A percentile compares a stretch with the other conserved stretches of the same genome.
Evolutionary conservation across 306 rosid genomes (phyloP).

Genomic region (Quercus mongolica): DNA sequence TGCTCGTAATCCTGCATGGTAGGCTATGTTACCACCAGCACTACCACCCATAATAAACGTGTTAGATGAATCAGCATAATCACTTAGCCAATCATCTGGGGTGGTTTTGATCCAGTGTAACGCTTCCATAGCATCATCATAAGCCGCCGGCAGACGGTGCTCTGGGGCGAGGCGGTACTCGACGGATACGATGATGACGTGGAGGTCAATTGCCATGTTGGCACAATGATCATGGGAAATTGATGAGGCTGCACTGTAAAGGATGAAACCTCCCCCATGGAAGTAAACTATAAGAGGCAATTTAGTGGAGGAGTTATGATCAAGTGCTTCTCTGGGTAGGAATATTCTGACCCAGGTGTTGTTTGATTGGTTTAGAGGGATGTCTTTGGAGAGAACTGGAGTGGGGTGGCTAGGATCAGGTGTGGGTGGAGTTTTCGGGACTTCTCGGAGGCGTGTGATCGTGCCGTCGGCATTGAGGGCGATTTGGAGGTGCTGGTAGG

Average conservation of each 20-base stretch:
- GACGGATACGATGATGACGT: constrained; percentile 35
- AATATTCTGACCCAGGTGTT: constrained; percentile 35
- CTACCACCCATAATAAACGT: constrained; percentile 51
- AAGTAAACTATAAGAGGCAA: constrained; percentile 43
- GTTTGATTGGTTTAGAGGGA: constrained; percentile 33
- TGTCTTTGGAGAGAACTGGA: constrained; percentile 41
- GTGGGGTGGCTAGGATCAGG: constrained; percentile 27
- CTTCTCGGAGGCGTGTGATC: constrained; percentile 21
- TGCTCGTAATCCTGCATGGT: constrained; percentile 31
- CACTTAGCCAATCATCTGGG: constrained; percentile 35
- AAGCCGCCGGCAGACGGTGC: constrained; percentile 49
- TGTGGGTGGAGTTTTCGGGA: constrained; percentile 31
- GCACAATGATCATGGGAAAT: constrained; percentile 26
- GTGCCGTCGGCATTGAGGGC: constrained; percentile 35
- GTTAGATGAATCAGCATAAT: constrained; percentile 33
- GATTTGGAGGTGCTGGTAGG: constrained; percentile 35
- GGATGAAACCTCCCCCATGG: constrained; percentile 47
- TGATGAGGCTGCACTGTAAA: constrained; percentile 21
- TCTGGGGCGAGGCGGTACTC: constrained; percentile 55
- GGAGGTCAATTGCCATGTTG: constrained; percentile 5
- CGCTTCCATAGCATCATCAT: constrained; percentile 47
- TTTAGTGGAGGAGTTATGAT: constrained; percentile 1
- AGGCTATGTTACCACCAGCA: constrained; percentile 50
- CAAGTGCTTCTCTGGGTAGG: constrained; percentile 32
- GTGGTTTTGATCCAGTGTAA: constrained; percentile 28